These are phyloP conservation scores for Yarrowia deformans DNA, from an alignment of 805 yeast genomes.

Conservation along the genomic window DNA sequence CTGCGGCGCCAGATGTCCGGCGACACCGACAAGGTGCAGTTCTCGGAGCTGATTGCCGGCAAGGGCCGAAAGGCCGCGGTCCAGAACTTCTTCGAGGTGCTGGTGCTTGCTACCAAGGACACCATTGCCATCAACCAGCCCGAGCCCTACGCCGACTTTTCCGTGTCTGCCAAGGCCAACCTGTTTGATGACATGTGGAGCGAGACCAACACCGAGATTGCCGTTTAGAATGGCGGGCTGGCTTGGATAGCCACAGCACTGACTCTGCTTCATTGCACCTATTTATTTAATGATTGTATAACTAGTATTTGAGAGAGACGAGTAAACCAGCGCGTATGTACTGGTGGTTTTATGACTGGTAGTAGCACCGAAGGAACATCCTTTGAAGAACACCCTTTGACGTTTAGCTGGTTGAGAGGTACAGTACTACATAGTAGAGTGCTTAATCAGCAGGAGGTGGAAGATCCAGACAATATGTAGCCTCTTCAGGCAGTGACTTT, in stretches of 20 bases:
- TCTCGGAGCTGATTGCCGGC: slow-evolving; percentile 19
- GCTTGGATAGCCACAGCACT: neutral
- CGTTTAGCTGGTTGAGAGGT: too few species aligned
- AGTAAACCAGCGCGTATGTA: too few species aligned
- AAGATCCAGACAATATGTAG: too few species aligned
- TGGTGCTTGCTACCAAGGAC: slow-evolving; percentile 81
- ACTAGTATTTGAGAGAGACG: slow-evolving; percentile 1
- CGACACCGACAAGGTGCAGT: slow-evolving; percentile 65
- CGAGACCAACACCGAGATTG: slow-evolving; percentile 20
- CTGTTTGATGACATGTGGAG: slow-evolving; percentile 48
- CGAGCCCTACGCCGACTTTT: slow-evolving; percentile 65
- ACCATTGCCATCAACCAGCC: slow-evolving; percentile 70
- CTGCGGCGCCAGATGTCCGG: slow-evolving; percentile 52
- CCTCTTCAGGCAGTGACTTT: too few species aligned
- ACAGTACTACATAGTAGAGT: too few species aligned
- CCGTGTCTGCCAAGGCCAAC: slow-evolving; percentile 57
- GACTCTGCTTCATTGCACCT: slow-evolving; percentile 4
- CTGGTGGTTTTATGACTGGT: too few species aligned
- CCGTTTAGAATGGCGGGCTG: neutral
- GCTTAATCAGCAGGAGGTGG: too few species aligned
- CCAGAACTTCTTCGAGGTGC: slow-evolving; percentile 70
- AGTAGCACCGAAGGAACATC: too few species aligned
- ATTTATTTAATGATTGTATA: slow-evolving; percentile 29
- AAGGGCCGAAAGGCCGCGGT: slow-evolving; percentile 39
- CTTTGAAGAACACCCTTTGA: too few species aligned